Percentiles rank a stretch among this genome's conserved stretches.
Evolutionary conservation across 2,329 filamentous ascomycete genomes (phyloP).

Genomic region (Stemphylium vesicarium): DNA sequence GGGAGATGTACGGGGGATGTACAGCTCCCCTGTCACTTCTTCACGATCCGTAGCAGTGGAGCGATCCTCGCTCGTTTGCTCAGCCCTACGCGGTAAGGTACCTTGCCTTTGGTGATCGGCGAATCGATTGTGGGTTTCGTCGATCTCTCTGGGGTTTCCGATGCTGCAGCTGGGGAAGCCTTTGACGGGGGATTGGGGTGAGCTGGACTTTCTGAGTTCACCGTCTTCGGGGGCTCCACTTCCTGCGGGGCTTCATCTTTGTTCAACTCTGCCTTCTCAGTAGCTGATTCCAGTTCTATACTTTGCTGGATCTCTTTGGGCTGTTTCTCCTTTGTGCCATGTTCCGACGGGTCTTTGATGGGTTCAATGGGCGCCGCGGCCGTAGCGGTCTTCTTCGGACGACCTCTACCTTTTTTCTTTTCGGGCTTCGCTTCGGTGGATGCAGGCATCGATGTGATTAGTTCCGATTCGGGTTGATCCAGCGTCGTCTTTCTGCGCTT

Average conservation of each 20-base stretch:
- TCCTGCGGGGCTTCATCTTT: not conserved
- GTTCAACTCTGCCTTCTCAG: not conserved
- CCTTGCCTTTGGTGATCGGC: conserved; percentile 47
- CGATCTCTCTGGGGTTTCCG: conserved; percentile 26
- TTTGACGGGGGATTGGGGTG: not conserved
- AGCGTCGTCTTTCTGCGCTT: conserved; percentile 33
- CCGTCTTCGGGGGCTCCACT: not conserved
- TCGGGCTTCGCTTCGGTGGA: conserved; percentile 11
- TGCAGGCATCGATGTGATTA: not conserved
- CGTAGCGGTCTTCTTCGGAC: conserved; percentile 35
- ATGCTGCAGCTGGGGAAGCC: not conserved
- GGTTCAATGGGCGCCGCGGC: not conserved
- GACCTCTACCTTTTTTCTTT: conserved; percentile 42
- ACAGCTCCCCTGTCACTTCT: conserved; percentile 44
- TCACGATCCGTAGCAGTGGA: conserved; percentile 55
- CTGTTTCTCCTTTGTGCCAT: not conserved
- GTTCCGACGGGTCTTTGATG: conserved; percentile 8
- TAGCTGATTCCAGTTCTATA: conserved; percentile 1
- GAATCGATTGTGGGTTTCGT: conserved; percentile 27
- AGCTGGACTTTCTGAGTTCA: not conserved
- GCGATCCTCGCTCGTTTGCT: conserved; percentile 57
- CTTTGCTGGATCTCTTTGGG: conserved; percentile 5
- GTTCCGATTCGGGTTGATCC: conserved; percentile 19
- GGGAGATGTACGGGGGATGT: not conserved
- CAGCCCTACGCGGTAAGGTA: conserved; percentile 56